phyloP scores from a whole-genome alignment of 2,329 filamentous ascomycete genomes.

The Penicillium freii region DNA sequence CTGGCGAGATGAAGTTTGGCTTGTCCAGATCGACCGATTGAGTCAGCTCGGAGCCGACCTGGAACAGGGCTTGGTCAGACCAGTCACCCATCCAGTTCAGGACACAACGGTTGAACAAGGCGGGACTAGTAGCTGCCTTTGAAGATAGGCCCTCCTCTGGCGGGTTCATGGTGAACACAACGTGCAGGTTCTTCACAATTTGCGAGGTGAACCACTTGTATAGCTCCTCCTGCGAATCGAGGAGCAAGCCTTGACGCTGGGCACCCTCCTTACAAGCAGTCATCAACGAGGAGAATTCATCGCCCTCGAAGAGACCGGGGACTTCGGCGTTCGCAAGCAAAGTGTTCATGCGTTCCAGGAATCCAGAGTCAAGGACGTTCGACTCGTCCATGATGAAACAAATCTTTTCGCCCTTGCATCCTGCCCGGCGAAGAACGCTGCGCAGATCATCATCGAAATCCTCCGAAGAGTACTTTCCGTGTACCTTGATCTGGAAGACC shows the following conservation, averaged over 20 bases:
- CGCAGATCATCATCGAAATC: constrained; percentile 98
- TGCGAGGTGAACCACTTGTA: constrained; percentile 99
- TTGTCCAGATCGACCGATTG: constrained; percentile 94
- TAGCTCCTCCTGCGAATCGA: constrained; percentile 98
- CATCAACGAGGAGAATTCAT: constrained; percentile 97
- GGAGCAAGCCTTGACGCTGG: constrained; percentile 87
- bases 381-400: constrained; percentile 99
- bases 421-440: constrained; percentile 86
- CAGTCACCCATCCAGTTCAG: constrained; percentile 99
- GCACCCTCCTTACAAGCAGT: constrained; percentile 98
- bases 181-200: constrained; percentile 97
- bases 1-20: constrained; percentile 77
- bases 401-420: constrained; percentile 98
- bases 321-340: constrained; percentile 98
- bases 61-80: constrained; percentile 98
- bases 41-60: constrained; percentile 92
- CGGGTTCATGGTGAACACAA: constrained; percentile 99
- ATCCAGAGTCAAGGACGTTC: constrained; percentile 96
- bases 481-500: constrained; percentile 99
- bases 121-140: constrained; percentile 95
- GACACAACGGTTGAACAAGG: constrained; percentile 98
- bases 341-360: constrained; percentile 99
- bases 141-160: constrained; percentile 92
- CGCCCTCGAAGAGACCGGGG: constrained; percentile 96
- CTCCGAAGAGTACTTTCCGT: constrained; percentile 95